Evolutionary conservation across 352 stramenopile genomes (phyloP), one percentile per base, ranked within the genome.

Genomic region (Phytopythium litorale): DNA sequence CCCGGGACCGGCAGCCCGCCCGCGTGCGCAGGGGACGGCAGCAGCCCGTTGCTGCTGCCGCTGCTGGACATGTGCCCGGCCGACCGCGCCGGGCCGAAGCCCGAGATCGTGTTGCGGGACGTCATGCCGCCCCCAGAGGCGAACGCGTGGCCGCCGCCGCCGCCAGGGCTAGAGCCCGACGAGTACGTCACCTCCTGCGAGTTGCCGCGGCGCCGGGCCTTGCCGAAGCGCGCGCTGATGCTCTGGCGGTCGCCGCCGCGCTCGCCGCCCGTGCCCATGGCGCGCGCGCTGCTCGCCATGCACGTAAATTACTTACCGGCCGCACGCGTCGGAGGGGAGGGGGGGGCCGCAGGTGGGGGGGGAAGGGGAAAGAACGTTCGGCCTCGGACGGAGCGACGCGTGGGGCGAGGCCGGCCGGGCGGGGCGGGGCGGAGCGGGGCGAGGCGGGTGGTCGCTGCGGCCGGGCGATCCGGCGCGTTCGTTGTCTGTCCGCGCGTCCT

Each of bases 221-320:
- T 89, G 54, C 66, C 85, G 63, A 92, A 89, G 63, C 83, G 81
- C 68, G 87, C 84, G 58, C 71, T 74, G 57, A 88, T 84, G 56
- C 73, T 73, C 58, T 71, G 67, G 46, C 65, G 70, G 50, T 74
- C 67, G 49, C 62, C 64, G 37, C 63, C 62, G 49, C 68, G 73
- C 38, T 67, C 70, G 56, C 3, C 32, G 28, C 43, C 8, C 6
- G 45, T 32, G 33, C 38, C 25, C 16, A 30, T 58, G 28, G 9
- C 25, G 16, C 49, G 49, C 49, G 49, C 49, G 49, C 28, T 18
- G 49, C 49, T 56, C 28, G 49, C 8, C 49, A 56, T 56, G 28
- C 7, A 48, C 19, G n/a, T 48, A 48, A 23, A 25, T 23, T 23
- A 48, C 42, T 48, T 21, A 25, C 19, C 19, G 40, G 0, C 19